A percentile compares a stretch with the other conserved stretches of the same genome.
Conservation (phyloP, 768 basidiomycete species). For the Termitomyces sp. region DNA sequence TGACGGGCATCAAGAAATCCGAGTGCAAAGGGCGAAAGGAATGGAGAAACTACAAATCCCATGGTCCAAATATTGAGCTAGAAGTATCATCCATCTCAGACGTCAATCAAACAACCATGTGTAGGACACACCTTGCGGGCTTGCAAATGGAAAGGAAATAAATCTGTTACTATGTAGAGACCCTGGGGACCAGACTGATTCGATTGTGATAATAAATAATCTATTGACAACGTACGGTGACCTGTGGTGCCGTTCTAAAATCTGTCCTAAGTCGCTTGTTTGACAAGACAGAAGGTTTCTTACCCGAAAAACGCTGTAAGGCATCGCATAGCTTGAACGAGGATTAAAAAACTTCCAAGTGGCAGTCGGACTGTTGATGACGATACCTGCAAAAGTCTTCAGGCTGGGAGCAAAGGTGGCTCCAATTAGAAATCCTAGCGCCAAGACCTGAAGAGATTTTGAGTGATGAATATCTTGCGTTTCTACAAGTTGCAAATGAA, state of each 20-base stretch:
- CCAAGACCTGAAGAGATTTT: conserved; percentile 30
- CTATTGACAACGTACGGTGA: conserved; percentile 23
- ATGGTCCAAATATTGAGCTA: conserved; percentile 70
- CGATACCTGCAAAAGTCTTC: conserved; percentile 33
- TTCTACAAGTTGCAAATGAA: not conserved
- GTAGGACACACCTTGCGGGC: conserved; percentile 36
- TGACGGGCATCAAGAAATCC: conserved; percentile 61
- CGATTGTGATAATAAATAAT: not conserved
- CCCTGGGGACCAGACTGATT: conserved; percentile 21
- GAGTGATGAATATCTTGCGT: not conserved
- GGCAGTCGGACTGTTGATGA: not conserved
- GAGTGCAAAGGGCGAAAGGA: conserved; percentile 59
- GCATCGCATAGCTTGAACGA: conserved; percentile 23
- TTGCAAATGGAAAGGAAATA: conserved; percentile 57
- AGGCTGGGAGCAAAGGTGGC: conserved; percentile 48
- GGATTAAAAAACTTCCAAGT: not conserved
- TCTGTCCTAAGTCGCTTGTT: not conserved
- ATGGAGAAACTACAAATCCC: conserved; percentile 64
- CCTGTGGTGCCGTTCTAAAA: conserved; percentile 44
- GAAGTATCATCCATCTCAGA: not conserved
- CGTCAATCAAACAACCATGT: not conserved
- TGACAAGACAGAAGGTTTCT: not conserved
- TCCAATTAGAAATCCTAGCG: conserved; percentile 44
- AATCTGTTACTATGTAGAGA: conserved; percentile 44
- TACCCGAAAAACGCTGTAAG: conserved; percentile 26